Conservation (phyloP, 2,329 filamentous ascomycete genomes). For the Cryphonectria carpinicola region DNA sequence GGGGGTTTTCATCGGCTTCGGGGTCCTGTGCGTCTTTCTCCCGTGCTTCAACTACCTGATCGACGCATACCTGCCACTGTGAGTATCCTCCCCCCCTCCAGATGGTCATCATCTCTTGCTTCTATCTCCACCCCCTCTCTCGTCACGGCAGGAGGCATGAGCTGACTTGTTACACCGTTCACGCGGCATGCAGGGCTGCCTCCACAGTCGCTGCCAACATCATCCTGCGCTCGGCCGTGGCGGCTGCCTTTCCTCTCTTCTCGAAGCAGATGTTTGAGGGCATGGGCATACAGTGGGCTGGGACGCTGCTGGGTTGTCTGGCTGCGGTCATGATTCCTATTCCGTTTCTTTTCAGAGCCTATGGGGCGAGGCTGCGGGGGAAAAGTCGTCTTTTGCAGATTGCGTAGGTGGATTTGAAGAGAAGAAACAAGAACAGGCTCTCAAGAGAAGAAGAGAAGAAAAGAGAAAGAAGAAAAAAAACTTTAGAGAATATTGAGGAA, state of each 20-base stretch:
- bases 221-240: conserved; percentile 41
- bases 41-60: conserved; percentile 40
- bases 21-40: conserved; percentile 33
- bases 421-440: neutral
- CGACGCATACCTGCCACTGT: conserved; percentile 45
- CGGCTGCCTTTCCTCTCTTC: conserved; percentile 42
- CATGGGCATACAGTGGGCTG: conserved; percentile 43
- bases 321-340: conserved; percentile 43
- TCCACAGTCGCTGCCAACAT: conserved; percentile 44
- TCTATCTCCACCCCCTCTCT: neutral
- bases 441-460: neutral
- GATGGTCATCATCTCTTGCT: neutral
- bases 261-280: conserved; percentile 43
- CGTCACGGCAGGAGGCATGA: neutral
- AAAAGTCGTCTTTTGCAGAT: conserved; percentile 26
- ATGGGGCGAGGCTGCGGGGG: conserved; percentile 37
- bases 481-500: neutral
- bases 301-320: conserved; percentile 43
- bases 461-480: too few species aligned
- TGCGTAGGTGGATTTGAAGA: neutral
- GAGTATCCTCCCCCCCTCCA: conserved; percentile 30
- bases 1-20: conserved; percentile 32
- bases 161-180: neutral
- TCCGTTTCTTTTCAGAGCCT: conserved; percentile 39
- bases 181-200: conserved; percentile 36